Conservation (phyloP, 1,284 basidiomycete species). For the Calocybe gambosa region DNA sequence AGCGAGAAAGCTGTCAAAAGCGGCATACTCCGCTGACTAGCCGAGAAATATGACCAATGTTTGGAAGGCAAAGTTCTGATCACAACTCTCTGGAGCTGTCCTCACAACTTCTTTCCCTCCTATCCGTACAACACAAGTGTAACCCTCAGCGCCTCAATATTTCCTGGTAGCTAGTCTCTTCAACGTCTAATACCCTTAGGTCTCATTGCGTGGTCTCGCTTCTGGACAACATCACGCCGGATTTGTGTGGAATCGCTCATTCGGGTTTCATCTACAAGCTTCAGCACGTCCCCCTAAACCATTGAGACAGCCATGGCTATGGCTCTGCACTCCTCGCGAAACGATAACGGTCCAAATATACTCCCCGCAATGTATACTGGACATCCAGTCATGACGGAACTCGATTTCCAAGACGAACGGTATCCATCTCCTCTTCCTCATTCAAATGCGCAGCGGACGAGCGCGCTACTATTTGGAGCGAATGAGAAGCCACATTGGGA, state of each 20-base stretch:
- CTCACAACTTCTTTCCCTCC: not conserved
- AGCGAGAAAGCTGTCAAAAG: not conserved
- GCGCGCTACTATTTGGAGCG: conserved; percentile 22
- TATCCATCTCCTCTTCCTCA: conserved; percentile 42
- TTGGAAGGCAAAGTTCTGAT: not conserved
- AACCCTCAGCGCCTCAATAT: not conserved
- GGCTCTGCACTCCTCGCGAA: conserved; percentile 38
- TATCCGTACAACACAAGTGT: not conserved
- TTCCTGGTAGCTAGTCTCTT: not conserved
- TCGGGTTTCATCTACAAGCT: conserved; percentile 1
- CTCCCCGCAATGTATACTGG: conserved; percentile 34
- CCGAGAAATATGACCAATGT: conserved; percentile 14
- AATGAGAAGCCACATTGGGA: conserved; percentile 18
- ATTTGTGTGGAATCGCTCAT: conserved; percentile 1
- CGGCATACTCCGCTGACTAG: conserved; percentile 11
- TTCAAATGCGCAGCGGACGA: conserved; percentile 19
- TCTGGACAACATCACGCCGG: not conserved
- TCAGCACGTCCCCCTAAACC: conserved; percentile 14
- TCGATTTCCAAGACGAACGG: conserved; percentile 56
- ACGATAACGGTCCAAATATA: conserved; percentile 29
- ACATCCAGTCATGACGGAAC: conserved; percentile 48
- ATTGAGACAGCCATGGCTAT: conserved; percentile 37
- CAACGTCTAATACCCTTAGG: not conserved
- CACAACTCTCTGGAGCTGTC: not conserved
- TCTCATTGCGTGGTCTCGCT: not conserved